phyloP scores from a whole-genome alignment of 495 filamentous ascomycete species.

The Peziza echinospora region DNA sequence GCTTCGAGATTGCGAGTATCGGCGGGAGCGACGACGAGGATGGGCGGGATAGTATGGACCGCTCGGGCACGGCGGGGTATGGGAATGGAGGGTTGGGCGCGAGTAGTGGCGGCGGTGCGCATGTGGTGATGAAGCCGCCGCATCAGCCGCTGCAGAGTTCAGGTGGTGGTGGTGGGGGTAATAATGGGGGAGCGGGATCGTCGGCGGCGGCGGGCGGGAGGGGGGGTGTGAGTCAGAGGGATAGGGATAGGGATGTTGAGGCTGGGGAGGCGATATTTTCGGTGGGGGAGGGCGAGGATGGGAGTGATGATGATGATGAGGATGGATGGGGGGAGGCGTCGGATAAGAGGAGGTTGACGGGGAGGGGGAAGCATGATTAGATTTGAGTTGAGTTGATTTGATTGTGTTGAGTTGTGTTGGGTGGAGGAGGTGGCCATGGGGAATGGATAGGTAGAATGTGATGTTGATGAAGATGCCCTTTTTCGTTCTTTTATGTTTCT shows the following conservation, averaged over 20 bases:
- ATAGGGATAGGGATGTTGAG: background rate
- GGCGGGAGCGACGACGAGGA: slow-evolving; percentile 30
- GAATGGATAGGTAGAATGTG: background rate
- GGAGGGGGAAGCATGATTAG: slow-evolving; percentile 12
- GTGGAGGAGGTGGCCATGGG: background rate
- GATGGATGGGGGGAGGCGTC: slow-evolving; percentile 17
- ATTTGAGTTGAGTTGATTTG: background rate
- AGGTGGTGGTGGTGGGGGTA: slow-evolving; percentile 13
- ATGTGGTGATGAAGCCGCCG: slow-evolving; percentile 3
- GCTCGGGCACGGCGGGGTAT: background rate
- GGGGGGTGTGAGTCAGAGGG: background rate
- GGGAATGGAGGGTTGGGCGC: background rate
- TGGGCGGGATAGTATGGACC: slow-evolving; percentile 2
- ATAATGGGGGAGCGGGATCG: slow-evolving; percentile 8
- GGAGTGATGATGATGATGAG: background rate
- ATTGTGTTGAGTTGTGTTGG: background rate
- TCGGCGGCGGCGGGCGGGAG: background rate
- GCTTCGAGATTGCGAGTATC: slow-evolving; percentile 86
- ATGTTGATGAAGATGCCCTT: background rate
- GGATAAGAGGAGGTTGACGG: slow-evolving; percentile 12
- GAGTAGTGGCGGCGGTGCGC: background rate
- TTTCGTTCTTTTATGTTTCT: too few relatives aligned
- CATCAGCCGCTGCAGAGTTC: background rate
- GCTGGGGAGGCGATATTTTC: slow-evolving; percentile 19
- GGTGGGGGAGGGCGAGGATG: slow-evolving; percentile 11